Evolutionary conservation across 1,284 basidiomycete species (phyloP).

Genomic region (Ustilago vetiveriae): DNA sequence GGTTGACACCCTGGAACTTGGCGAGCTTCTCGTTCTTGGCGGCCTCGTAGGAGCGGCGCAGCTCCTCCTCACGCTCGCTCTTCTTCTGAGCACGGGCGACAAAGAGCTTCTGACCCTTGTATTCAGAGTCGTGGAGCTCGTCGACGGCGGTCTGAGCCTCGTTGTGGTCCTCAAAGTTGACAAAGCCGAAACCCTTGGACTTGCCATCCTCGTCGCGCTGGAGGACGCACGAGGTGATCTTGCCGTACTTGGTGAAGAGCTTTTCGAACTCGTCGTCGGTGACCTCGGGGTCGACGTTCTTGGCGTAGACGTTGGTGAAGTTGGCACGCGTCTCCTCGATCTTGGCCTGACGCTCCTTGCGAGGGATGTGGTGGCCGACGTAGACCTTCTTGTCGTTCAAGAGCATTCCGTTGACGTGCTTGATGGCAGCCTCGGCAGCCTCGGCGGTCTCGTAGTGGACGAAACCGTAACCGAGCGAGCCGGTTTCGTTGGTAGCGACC

Average conservation of each 20-base stretch:
- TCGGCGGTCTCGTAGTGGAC: slow-evolving; percentile 99
- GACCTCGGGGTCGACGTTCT: slow-evolving; percentile 90
- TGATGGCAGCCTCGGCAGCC: slow-evolving; percentile 88
- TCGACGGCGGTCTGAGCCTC: slow-evolving; percentile 91
- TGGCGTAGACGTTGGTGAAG: slow-evolving; percentile 98
- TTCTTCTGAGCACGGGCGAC: slow-evolving; percentile 99
- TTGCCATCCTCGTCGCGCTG: slow-evolving; percentile 80
- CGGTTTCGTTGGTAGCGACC: slow-evolving; percentile 74
- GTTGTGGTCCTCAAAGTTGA: slow-evolving; percentile 94
- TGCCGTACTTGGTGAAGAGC: slow-evolving; percentile 83
- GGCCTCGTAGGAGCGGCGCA: slow-evolving; percentile 91
- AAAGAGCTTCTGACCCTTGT: slow-evolving; percentile 89
- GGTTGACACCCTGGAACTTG: slow-evolving; percentile 99
- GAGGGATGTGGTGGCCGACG: slow-evolving; percentile 96
- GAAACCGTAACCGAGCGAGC: slow-evolving; percentile 79
- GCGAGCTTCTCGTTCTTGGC: slow-evolving; percentile 95
- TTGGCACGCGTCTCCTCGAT: slow-evolving; percentile 95
- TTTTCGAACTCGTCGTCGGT: slow-evolving; percentile 87
- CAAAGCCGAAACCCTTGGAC: slow-evolving; percentile 95
- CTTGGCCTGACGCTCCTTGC: slow-evolving; percentile 84
- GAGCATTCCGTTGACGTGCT: slow-evolving; percentile 98
- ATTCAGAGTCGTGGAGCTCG: slow-evolving; percentile 85
- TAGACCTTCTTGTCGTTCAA: slow-evolving; percentile 90
- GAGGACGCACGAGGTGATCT: slow-evolving; percentile 89
- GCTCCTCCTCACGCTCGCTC: slow-evolving; percentile 95